phyloP scores from a whole-genome alignment of 768 basidiomycete genomes.

The Leccinellum rugosiceps region DNA sequence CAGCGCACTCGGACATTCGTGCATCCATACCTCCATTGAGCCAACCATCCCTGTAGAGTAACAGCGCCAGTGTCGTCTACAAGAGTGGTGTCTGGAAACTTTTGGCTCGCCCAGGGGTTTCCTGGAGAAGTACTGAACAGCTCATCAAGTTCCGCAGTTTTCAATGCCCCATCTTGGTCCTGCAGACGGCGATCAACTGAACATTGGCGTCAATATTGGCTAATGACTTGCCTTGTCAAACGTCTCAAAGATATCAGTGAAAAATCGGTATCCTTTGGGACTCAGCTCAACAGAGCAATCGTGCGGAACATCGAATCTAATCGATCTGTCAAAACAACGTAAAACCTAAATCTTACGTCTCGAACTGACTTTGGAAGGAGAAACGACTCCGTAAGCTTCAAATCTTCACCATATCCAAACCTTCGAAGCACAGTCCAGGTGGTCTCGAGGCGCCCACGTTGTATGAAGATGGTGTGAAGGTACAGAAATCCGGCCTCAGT shows the following conservation, averaged over 20 bases:
- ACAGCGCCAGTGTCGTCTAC: slow-evolving; percentile 86
- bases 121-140: slow-evolving; percentile 94
- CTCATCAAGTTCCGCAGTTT: slow-evolving; percentile 75
- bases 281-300: slow-evolving; percentile 96
- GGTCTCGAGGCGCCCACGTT: slow-evolving; percentile 91
- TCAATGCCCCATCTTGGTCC: slow-evolving; percentile 96
- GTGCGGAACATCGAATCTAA: slow-evolving; percentile 86
- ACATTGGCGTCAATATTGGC: background rate
- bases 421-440: slow-evolving; percentile 96
- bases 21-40: slow-evolving; percentile 88
- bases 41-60: slow-evolving; percentile 96
- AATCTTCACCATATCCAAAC: slow-evolving; percentile 95
- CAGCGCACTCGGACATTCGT: slow-evolving; percentile 2
- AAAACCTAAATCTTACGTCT: background rate
- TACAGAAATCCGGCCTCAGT: slow-evolving; percentile 93
- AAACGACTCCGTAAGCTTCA: slow-evolving; percentile 85
- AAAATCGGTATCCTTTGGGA: slow-evolving; percentile 93
- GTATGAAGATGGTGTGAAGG: slow-evolving; percentile 95
- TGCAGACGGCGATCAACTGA: slow-evolving; percentile 28
- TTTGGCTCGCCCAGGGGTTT: slow-evolving; percentile 92
- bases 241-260: slow-evolving; percentile 93
- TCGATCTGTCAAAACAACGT: slow-evolving; percentile 11
- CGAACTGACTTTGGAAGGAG: slow-evolving; percentile 77
- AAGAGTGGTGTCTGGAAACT: slow-evolving; percentile 87
- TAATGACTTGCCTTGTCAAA: slow-evolving; percentile 74